Evolutionary conservation across 73 alveolate genomes (phyloP), one percentile per base, ranked within the genome.

Genomic region (Breviolum minutum): DNA sequence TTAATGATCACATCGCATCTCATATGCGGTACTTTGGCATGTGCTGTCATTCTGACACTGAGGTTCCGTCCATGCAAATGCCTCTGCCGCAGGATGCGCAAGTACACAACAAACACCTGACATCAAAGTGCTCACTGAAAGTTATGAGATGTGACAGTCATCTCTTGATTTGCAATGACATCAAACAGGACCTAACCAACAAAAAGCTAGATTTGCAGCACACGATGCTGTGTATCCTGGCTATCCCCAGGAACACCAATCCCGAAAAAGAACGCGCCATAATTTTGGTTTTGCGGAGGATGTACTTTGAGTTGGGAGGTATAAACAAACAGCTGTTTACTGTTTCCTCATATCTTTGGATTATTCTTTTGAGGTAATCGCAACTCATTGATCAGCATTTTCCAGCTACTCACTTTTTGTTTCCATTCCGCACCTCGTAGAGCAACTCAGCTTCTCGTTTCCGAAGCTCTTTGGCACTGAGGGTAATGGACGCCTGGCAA

Each of bases 71-170:
- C 83, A 70, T 94, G 99, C 92, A 94, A 54, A 54, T 94, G 99
- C 61, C 99, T 91, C 84, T 94, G 99, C 71, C 99, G 92, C 93
- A 94, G 73, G 93, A 94, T 94, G 92, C 99, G 99, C 92, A 94
- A 81, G 70, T 94, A 94, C 80, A 94, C 99, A n/a, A 91, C 97
- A 64, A 91, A 91, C 29, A 91, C 97, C 97, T 91, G 29, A 6
- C 54, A 30, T 19, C 64, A 13, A 63, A 27, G 32, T 22, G 66
- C 13, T 13, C 27, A 7, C 54, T 29, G 71, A 14, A 13, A 40
- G 54, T 40, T 0, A 40, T 40, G 54, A 2, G 54, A 40, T 40
- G 54, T 40, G 54, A 40, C 54, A 40, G 54, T 40, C 54, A 40
- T 3, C 54, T 40, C 5, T 40, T 40, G 54, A 40, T 0, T 40